phyloP scores from a whole-genome alignment of 768 basidiomycete species.

The Lanmaoa rubissima region DNA sequence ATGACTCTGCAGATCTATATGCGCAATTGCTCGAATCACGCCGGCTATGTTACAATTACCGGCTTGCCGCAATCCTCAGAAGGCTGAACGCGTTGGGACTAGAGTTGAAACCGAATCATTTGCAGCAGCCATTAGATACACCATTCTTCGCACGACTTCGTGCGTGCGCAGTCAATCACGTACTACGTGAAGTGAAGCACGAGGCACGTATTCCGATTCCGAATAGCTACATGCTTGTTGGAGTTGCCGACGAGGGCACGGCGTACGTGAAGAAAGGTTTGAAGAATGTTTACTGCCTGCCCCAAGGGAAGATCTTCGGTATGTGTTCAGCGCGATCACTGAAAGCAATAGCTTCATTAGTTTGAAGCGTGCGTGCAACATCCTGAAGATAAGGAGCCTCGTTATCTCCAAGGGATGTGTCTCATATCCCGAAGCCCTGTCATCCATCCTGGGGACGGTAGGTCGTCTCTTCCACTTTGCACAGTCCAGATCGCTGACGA shows the following conservation, averaged over 20 bases:
- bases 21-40: slow-evolving; percentile 48
- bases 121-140: slow-evolving; percentile 43
- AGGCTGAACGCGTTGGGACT: slow-evolving; percentile 47
- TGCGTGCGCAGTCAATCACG: slow-evolving; percentile 59
- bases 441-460: slow-evolving; percentile 74
- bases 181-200: slow-evolving; percentile 74
- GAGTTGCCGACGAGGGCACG: slow-evolving; percentile 80
- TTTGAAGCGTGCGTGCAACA: slow-evolving; percentile 56
- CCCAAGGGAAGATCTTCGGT: slow-evolving; percentile 68
- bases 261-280: slow-evolving; percentile 51
- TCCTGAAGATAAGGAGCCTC: slow-evolving; percentile 47
- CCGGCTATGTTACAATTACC: slow-evolving; percentile 44
- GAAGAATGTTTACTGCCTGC: slow-evolving; percentile 53
- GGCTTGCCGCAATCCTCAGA: slow-evolving; percentile 50
- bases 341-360: not conserved
- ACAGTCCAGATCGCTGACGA: not conserved
- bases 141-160: slow-evolving; percentile 59
- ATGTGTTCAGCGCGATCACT: slow-evolving; percentile 11
- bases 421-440: slow-evolving; percentile 72
- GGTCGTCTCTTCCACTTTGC: slow-evolving; percentile 5
- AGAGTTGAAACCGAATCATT: slow-evolving; percentile 40
- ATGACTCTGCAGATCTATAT: slow-evolving; percentile 53
- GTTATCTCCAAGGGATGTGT: slow-evolving; percentile 58
- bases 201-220: slow-evolving; percentile 72
- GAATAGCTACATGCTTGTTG: slow-evolving; percentile 67